Evolutionary conservation across 176 grass and related monocot genomes (phyloP).

Genomic region (Coix lacrymajobi): DNA sequence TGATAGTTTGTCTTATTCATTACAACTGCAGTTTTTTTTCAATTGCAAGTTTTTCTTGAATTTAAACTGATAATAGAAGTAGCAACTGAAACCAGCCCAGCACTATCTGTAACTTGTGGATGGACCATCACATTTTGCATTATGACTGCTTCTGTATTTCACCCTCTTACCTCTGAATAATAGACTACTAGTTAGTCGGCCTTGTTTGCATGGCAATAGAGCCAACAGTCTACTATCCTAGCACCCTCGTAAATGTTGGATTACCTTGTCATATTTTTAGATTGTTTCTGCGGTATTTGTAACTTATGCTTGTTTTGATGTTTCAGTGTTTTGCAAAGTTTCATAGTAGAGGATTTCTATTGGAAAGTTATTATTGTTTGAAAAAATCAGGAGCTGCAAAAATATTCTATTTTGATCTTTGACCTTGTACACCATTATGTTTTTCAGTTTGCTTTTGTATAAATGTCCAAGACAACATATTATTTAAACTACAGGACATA

Average conservation of each 20-base stretch:
- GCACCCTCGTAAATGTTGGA: background rate
- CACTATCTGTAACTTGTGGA: background rate
- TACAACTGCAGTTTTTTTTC: background rate
- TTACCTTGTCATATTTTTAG: background rate
- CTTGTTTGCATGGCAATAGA: background rate
- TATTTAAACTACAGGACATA: background rate
- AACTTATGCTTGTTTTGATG: background rate
- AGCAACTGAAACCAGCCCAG: background rate
- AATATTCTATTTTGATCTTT: background rate
- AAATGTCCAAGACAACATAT: background rate
- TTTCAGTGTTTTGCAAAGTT: background rate
- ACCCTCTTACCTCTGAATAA: background rate
- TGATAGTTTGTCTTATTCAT: background rate
- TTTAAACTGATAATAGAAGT: background rate
- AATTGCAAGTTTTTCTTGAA: background rate
- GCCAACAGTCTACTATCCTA: background rate
- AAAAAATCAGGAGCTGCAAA: background rate
- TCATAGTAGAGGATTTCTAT: background rate
- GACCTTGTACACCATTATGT: background rate
- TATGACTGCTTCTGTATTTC: background rate
- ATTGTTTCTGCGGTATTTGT: background rate
- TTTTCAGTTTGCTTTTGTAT: background rate
- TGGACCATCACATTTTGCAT: background rate
- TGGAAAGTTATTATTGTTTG: slow-evolving; percentile 2
- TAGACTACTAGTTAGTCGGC: background rate